Percentiles rank a stretch among this genome's conserved stretches.
These are phyloP conservation scores for Cymbopogon flexuosus DNA, from an alignment of 202 grass and related monocot genomes.

Conservation along the genomic window DNA sequence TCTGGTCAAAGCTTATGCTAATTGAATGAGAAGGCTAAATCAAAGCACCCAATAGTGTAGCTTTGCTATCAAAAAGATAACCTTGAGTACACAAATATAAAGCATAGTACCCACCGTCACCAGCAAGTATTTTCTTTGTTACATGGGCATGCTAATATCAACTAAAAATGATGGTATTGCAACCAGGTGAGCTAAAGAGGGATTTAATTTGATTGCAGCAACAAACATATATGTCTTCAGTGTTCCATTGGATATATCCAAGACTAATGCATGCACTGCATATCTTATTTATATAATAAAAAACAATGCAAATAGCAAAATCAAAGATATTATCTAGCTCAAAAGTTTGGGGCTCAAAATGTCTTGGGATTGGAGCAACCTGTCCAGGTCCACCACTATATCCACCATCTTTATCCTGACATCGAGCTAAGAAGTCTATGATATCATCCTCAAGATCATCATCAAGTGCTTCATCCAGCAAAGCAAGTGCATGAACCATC, in stretches of 20 bases:
- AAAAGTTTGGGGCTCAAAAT: background rate
- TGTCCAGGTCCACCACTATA: conserved; percentile 90
- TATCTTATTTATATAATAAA: background rate
- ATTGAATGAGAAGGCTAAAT: conserved; percentile 12
- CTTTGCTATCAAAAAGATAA: background rate
- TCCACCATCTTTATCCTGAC: conserved; percentile 89
- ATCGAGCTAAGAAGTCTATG: conserved; percentile 76
- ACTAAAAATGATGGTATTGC: background rate
- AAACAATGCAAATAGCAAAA: background rate
- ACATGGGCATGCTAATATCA: background rate
- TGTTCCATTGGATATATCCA: background rate
- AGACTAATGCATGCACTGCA: background rate
- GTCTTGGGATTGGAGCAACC: conserved; percentile 49
- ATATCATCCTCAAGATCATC: conserved; percentile 66
- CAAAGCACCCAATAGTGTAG: background rate
- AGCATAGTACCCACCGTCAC: background rate
- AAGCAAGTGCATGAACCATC: conserved; percentile 73
- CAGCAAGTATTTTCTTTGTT: background rate
- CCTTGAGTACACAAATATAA: background rate
- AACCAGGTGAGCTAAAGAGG: background rate
- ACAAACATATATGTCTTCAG: background rate
- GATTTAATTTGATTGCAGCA: background rate
- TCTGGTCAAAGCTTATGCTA: background rate
- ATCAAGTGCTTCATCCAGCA: conserved; percentile 70
- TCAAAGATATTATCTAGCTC: conserved; percentile 11